Conservation (phyloP, 371 early-diverging fungal genomes). For the Capillidium heterosporum region DNA sequence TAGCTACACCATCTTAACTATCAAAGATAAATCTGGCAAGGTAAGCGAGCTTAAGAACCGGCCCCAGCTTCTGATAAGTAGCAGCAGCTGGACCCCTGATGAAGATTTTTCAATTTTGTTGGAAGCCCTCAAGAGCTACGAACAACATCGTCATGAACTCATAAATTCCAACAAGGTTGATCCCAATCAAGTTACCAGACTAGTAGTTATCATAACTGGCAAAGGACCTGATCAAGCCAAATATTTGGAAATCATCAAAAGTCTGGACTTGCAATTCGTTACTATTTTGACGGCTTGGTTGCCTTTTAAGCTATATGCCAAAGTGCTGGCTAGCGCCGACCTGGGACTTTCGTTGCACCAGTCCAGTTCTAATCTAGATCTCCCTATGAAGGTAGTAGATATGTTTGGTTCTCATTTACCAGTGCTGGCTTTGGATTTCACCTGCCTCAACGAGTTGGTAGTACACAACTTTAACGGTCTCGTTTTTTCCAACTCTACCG, state of each 20-base stretch:
- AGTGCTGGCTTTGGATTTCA: conserved; percentile 60
- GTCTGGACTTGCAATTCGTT: conserved; percentile 26
- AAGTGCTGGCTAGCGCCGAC: conserved; percentile 70
- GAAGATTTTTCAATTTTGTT: conserved; percentile 79
- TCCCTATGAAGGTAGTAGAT: conserved; percentile 96
- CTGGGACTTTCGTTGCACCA: conserved; percentile 83
- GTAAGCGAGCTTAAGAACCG: conserved; percentile 24
- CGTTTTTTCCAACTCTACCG: conserved; percentile 41
- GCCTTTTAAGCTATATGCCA: conserved; percentile 60
- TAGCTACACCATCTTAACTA: conserved; percentile 23
- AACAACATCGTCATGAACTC: conserved; percentile 15
- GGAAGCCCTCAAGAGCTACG: conserved; percentile 45
- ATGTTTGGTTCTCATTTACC: conserved; percentile 94
- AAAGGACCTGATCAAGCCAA: conserved; percentile 63
- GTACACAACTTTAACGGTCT: conserved; percentile 54
- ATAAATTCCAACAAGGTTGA: conserved; percentile 22
- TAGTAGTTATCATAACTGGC: conserved; percentile 81
- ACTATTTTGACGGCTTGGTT: conserved; percentile 70
- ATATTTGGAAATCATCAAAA: conserved; percentile 40
- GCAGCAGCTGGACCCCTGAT: conserved; percentile 93
- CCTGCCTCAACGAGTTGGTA: conserved; percentile 65
- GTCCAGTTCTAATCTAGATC: conserved; percentile 81
- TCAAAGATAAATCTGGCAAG: conserved; percentile 16
- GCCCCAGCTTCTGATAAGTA: conserved; percentile 60
- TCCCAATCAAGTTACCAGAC: conserved; percentile 6